Evolutionary conservation across 225 moss, liverwort and hornwort species (phyloP).

Genomic region (Polytrichum commune): DNA sequence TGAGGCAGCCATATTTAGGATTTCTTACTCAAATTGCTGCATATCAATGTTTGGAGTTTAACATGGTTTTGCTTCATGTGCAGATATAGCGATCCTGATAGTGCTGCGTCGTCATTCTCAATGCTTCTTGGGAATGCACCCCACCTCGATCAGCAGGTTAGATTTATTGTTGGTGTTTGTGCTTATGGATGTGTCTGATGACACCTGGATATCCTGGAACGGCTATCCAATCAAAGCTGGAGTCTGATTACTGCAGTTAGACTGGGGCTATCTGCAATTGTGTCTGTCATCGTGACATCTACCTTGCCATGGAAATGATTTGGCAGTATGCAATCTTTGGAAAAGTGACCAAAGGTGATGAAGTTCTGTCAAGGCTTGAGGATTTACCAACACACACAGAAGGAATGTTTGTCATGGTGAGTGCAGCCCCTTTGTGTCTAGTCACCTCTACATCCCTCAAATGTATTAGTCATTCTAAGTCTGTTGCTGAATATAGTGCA

Average conservation of each 20-base stretch:
- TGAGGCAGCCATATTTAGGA: too few species aligned
- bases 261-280: too few species aligned
- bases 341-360: conserved; percentile 88
- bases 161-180: neutral
- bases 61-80: conserved; percentile 12
- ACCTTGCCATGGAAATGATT: neutral
- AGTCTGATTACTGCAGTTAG: too few species aligned
- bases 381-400: conserved; percentile 77
- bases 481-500: too few species aligned
- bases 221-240: too few species aligned
- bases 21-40: neutral
- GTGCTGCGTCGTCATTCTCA: conserved; percentile 92
- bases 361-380: conserved; percentile 86
- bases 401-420: conserved; percentile 97
- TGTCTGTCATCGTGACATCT: neutral
- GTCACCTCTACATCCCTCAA: too few species aligned
- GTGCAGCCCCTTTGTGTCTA: neutral
- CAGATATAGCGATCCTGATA: conserved; percentile 92
- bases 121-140: conserved; percentile 88
- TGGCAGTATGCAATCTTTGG: conserved; percentile 93
- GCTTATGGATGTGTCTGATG: neutral
- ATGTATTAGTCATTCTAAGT: too few species aligned
- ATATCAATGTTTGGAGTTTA: neutral
- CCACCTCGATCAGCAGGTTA: conserved; percentile 90
- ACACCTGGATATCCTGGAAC: neutral